These are phyloP conservation scores for Chalara sp. DNA, from an alignment of 2,329 filamentous ascomycete genomes.

Conservation along the genomic window DNA sequence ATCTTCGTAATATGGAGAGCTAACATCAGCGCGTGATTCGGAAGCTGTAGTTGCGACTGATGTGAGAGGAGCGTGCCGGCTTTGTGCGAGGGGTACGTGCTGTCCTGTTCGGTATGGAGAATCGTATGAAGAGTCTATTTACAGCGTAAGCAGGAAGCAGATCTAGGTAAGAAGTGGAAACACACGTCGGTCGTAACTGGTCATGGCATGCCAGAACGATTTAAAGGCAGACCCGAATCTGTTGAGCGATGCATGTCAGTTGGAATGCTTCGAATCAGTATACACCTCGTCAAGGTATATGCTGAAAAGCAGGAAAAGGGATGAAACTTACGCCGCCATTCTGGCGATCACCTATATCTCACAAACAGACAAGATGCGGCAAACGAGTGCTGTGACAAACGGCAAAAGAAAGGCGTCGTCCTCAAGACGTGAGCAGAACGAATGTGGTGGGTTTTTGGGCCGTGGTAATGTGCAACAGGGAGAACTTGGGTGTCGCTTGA, in stretches of 20 bases:
- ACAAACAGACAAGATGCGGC: conserved; percentile 14
- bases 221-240: conserved; percentile 67
- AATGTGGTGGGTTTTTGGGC: too few relatives aligned
- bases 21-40: conserved; percentile 82
- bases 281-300: conserved; percentile 8
- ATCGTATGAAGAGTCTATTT: conserved; percentile 80
- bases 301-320: conserved; percentile 8
- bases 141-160: conserved; percentile 37
- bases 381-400: background rate
- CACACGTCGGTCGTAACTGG: conserved; percentile 63
- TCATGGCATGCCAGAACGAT: conserved; percentile 88
- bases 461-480: too few relatives aligned
- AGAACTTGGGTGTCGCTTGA: too few relatives aligned
- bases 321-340: conserved; percentile 26
- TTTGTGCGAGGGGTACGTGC: conserved; percentile 82
- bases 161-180: conserved; percentile 15
- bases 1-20: conserved; percentile 66
- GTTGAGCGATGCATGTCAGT: background rate
- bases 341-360: conserved; percentile 17
- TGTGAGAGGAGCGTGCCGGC: conserved; percentile 73
- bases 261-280: too few relatives aligned
- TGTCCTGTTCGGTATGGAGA: conserved; percentile 87
- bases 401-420: background rate
- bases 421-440: background rate
- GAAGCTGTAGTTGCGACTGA: conserved; percentile 79